These are phyloP conservation scores for Botrytis porri DNA, from an alignment of 2,329 filamentous ascomycete genomes.

Conservation along the genomic window DNA sequence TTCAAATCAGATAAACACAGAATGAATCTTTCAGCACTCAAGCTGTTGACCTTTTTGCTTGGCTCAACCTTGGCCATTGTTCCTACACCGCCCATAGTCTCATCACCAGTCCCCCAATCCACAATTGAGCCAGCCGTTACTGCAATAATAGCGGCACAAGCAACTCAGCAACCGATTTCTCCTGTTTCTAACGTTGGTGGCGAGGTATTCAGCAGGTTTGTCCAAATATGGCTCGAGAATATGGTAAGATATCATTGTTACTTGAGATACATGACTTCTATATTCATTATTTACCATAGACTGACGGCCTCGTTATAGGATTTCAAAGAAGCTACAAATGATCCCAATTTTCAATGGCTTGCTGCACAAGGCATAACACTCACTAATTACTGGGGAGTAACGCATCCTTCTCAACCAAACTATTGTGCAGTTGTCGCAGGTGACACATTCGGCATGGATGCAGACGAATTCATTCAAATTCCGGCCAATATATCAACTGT, in stretches of 20 bases:
- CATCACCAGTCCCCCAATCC: conserved; percentile 12
- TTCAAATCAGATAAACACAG: not conserved
- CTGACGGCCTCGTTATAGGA: conserved; percentile 12
- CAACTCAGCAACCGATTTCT: conserved; percentile 46
- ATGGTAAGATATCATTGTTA: conserved; percentile 37
- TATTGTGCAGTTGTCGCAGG: conserved; percentile 58
- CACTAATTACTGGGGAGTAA: conserved; percentile 51
- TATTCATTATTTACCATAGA: not conserved
- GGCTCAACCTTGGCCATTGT: not conserved
- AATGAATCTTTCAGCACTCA: conserved; percentile 1
- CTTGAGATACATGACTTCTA: not conserved
- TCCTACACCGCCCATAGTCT: not conserved
- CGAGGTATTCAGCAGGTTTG: conserved; percentile 56
- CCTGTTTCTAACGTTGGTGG: conserved; percentile 50
- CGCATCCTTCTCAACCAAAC: conserved; percentile 61
- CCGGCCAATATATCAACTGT: conserved; percentile 46
- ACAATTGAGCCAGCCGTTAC: conserved; percentile 27
- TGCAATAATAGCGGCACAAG: conserved; percentile 42
- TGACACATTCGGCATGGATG: conserved; percentile 54
- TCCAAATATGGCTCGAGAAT: conserved; percentile 60
- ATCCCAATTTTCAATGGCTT: conserved; percentile 46
- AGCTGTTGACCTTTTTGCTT: not conserved
- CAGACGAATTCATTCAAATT: conserved; percentile 50
- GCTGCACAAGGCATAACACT: conserved; percentile 55
- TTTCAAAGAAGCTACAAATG: conserved; percentile 35